Percentiles rank a stretch among this genome's conserved stretches.
These are phyloP conservation scores for Groenewaldozyma salmanticensis DNA, from an alignment of 805 yeast species.

Conservation along the genomic window DNA sequence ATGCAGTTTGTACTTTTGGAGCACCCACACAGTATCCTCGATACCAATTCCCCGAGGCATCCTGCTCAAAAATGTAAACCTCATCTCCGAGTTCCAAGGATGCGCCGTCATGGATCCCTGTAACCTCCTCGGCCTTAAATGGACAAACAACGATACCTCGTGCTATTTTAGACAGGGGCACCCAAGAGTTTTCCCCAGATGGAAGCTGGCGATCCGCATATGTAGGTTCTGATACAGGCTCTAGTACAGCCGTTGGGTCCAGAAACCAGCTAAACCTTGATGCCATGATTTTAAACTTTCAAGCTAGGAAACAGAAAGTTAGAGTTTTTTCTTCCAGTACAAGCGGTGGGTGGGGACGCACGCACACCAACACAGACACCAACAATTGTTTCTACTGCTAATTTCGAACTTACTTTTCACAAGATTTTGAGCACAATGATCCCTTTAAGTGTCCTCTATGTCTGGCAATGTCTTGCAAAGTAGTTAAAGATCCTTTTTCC, in stretches of 20 bases:
- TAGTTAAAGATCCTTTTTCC: too few species aligned
- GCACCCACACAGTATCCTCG: slow-evolving; percentile 64
- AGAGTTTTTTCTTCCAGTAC: too few species aligned
- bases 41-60: slow-evolving; percentile 53
- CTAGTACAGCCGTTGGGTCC: background rate
- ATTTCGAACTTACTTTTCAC: too few species aligned
- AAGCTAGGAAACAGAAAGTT: too few species aligned
- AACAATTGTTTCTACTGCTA: too few species aligned
- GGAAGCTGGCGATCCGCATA: background rate
- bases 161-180: slow-evolving; percentile 34
- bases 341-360: too few species aligned
- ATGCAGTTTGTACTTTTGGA: slow-evolving; percentile 32
- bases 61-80: slow-evolving; percentile 59
- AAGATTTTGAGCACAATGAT: too few species aligned
- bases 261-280: slow-evolving; percentile 2
- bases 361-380: too few species aligned
- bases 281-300: too few species aligned
- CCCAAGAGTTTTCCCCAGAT: slow-evolving; percentile 29
- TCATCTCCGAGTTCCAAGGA: slow-evolving; percentile 80
- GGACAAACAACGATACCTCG: slow-evolving; percentile 26
- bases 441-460: too few species aligned
- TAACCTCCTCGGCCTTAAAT: slow-evolving; percentile 9
- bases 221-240: background rate
- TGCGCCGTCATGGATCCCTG: too few species aligned
- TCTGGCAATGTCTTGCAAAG: too few species aligned